Evolutionary conservation across 2,329 filamentous ascomycete species (phyloP).

Genomic region (Fusarium sublunatum): DNA sequence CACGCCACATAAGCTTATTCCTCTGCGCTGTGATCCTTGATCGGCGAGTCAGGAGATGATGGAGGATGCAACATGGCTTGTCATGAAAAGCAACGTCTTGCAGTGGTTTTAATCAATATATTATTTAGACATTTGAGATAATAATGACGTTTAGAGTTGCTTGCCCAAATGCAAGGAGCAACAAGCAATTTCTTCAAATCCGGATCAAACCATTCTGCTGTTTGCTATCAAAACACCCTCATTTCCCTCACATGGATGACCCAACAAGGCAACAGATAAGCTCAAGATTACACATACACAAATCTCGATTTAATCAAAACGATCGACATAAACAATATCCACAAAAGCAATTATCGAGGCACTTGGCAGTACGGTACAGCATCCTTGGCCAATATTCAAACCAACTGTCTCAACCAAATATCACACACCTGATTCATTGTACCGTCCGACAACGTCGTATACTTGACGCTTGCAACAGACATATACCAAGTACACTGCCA

Average conservation of each 20-base stretch:
- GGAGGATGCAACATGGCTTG: not conserved
- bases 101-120: not conserved
- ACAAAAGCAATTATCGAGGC: not conserved
- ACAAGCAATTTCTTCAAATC: not conserved
- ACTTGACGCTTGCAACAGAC: not conserved
- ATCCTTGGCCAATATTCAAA: not conserved
- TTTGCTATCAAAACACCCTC: slow-evolving; percentile 7
- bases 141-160: no score
- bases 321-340: not conserved
- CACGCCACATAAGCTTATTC: not conserved
- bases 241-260: slow-evolving; percentile 22
- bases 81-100: not conserved
- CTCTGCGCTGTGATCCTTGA: slow-evolving; percentile 9
- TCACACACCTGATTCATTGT: not conserved
- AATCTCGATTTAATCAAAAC: not conserved
- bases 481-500: no score
- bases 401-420: no score
- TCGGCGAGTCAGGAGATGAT: not conserved
- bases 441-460: not conserved
- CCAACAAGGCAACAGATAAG: slow-evolving; percentile 3
- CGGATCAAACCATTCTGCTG: not conserved
- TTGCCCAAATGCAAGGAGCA: no score
- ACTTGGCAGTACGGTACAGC: not conserved
- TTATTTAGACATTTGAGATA: no score
- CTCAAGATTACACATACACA: not conserved